Conservation (phyloP, 306 rosid genomes). For the Cucumis sativus region DNA sequence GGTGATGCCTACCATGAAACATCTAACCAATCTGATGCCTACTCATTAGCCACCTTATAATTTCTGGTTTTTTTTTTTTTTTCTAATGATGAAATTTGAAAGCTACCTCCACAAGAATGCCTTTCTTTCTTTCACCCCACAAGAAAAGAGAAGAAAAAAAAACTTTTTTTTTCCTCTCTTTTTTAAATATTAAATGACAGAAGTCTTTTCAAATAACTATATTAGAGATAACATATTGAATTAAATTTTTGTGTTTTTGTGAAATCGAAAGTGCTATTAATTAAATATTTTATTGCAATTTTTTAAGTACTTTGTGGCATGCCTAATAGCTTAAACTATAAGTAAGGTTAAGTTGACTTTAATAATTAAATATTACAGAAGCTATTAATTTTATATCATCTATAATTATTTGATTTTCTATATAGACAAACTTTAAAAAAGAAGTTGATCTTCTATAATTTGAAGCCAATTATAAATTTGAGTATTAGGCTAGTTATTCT, state of each 20-base stretch:
- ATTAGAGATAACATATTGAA: background rate
- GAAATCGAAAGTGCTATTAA: background rate
- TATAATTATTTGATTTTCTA: background rate
- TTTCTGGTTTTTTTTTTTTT: background rate
- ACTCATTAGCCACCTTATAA: background rate
- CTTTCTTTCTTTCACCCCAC: background rate
- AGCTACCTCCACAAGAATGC: background rate
- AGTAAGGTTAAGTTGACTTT: background rate
- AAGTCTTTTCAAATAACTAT: background rate
- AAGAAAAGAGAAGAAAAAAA: background rate
- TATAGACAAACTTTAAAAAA: background rate
- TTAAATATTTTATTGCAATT: background rate
- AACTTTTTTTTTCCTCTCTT: background rate
- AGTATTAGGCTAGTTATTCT: background rate
- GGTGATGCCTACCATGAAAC: slow-evolving; percentile 10
- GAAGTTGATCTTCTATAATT: background rate
- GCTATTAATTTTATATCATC: background rate
- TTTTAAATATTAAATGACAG: background rate
- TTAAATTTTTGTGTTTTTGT: background rate
- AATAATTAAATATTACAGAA: background rate
- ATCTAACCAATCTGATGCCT: background rate
- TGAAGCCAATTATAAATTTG: background rate
- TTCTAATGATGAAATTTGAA: slow-evolving; percentile 7
- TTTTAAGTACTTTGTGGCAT: background rate
- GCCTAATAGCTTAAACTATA: background rate